A percentile compares a stretch with the other conserved stretches of the same genome.
Evolutionary conservation across 2,329 filamentous ascomycete species (phyloP).

Genomic region (Botryotinia globosa): DNA sequence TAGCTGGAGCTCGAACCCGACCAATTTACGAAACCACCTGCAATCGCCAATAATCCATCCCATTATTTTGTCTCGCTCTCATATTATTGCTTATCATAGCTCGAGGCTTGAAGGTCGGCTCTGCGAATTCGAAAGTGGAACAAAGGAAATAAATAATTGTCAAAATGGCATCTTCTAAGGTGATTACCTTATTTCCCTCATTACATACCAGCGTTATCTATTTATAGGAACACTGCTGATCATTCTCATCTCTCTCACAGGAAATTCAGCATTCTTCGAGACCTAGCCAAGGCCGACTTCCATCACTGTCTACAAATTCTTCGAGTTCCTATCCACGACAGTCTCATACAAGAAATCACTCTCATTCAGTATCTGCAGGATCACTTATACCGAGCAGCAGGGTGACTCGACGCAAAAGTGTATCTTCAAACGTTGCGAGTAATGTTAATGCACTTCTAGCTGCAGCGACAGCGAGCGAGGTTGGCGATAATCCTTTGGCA

Average conservation of each 20-base stretch:
- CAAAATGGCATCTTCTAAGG: constrained; percentile 62
- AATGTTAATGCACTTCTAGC: constrained; percentile 75
- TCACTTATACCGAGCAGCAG: constrained; percentile 79
- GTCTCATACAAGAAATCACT: constrained; percentile 60
- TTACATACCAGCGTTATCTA: constrained; percentile 33
- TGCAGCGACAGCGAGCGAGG: constrained; percentile 66
- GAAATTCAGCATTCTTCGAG: constrained; percentile 65
- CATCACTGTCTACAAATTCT: constrained; percentile 56
- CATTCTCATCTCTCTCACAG: constrained; percentile 42
- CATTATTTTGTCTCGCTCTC: constrained; percentile 34
- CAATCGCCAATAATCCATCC: constrained; percentile 25
- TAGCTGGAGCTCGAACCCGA: constrained; percentile 27
- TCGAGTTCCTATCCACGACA: constrained; percentile 54
- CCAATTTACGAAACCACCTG: constrained; percentile 24
- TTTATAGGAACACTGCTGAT: constrained; percentile 37
- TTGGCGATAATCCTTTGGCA: constrained; percentile 54
- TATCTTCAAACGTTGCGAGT: constrained; percentile 67
- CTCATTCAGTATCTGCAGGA: constrained; percentile 74
- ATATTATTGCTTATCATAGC: constrained; percentile 39
- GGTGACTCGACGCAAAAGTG: constrained; percentile 90
- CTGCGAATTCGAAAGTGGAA: constrained; percentile 19
- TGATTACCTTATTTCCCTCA: constrained; percentile 41
- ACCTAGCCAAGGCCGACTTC: constrained; percentile 61
- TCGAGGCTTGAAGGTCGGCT: constrained; percentile 39
- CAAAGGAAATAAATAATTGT: constrained; percentile 37